Conservation (phyloP, 2,329 filamentous ascomycete species). For the Diplodia intermedia region DNA sequence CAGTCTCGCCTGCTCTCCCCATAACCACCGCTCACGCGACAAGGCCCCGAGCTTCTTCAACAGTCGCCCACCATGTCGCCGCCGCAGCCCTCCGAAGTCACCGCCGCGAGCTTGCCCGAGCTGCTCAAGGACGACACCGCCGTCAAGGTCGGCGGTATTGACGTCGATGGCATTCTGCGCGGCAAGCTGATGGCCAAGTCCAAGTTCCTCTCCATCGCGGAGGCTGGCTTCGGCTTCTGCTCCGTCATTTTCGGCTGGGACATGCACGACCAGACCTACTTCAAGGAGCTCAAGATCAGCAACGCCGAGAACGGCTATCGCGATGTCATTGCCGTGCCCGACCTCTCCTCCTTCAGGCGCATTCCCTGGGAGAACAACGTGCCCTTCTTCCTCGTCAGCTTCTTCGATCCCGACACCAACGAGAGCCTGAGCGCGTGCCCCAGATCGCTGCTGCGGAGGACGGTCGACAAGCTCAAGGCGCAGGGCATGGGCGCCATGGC, state of each 20-base stretch:
- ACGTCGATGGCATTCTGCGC: conserved; percentile 85
- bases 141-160: conserved; percentile 87
- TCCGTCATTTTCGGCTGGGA: conserved; percentile 96
- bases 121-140: conserved; percentile 74
- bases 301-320: conserved; percentile 91
- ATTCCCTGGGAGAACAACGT: conserved; percentile 92
- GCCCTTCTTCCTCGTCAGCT: conserved; percentile 84
- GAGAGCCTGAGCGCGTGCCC: conserved; percentile 79
- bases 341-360: conserved; percentile 77
- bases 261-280: conserved; percentile 93
- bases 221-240: conserved; percentile 88
- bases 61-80: conserved; percentile 38
- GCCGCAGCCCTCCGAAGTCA: conserved; percentile 55
- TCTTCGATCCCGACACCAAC: conserved; percentile 79
- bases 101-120: conserved; percentile 67
- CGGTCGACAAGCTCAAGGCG: conserved; percentile 70
- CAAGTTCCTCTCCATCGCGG: conserved; percentile 86
- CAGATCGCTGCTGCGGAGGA: conserved; percentile 73
- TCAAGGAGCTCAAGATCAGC: conserved; percentile 82
- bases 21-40: conserved; percentile 9
- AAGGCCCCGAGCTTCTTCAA: conserved; percentile 23
- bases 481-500: conserved; percentile 85
- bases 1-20: conserved; percentile 13
- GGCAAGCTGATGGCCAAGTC: conserved; percentile 92
- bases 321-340: conserved; percentile 82